These are phyloP conservation scores for Fusarium sp. DNA, from an alignment of 2,329 filamentous ascomycete species.

Conservation along the genomic window DNA sequence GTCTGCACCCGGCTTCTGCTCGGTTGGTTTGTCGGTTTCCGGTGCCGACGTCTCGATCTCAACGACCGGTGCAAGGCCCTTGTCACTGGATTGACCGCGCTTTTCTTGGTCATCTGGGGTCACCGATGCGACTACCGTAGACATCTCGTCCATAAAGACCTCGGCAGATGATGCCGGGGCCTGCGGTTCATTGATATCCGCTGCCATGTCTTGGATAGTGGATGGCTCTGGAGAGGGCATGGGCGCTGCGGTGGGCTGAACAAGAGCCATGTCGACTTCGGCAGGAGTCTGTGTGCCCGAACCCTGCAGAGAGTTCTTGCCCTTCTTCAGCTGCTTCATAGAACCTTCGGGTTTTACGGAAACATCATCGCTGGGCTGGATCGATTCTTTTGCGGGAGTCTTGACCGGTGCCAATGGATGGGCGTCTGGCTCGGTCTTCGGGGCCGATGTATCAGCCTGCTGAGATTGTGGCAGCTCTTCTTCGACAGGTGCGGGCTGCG, in stretches of 20 bases:
- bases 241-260: background rate
- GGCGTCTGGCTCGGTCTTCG: background rate
- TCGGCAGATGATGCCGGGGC: background rate
- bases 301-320: slow-evolving; percentile 46
- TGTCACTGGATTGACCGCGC: background rate
- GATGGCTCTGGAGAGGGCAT: background rate
- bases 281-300: background rate
- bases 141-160: background rate
- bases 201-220: background rate
- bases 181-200: background rate
- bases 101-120: background rate
- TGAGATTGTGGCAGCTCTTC: slow-evolving; percentile 1
- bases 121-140: background rate
- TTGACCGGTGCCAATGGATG: background rate
- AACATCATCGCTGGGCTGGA: slow-evolving; percentile 9
- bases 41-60: background rate
- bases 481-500: background rate
- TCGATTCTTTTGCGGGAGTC: slow-evolving; percentile 11
- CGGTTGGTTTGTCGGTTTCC: slow-evolving; percentile 43
- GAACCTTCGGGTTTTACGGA: slow-evolving; percentile 3
- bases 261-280: background rate
- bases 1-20: background rate
- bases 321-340: slow-evolving; percentile 52
- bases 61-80: background rate
- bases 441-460: background rate